Conservation (phyloP, 228 moss, liverwort and hornwort genomes). For the Sphagnum fallax region DNA sequence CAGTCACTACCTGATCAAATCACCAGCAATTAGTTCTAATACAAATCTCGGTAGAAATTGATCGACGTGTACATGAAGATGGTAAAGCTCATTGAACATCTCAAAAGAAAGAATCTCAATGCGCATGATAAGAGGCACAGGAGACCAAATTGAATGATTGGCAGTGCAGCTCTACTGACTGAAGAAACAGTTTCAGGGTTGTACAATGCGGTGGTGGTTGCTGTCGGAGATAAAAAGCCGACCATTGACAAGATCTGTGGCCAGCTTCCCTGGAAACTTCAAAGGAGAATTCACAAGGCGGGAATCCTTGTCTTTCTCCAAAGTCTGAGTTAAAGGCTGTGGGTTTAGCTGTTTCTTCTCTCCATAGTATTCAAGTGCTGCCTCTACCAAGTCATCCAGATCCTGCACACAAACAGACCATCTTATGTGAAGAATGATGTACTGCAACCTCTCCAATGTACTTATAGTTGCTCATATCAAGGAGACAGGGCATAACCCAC, state of each 20-base stretch:
- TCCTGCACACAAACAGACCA: conserved; percentile 38
- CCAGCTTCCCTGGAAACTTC: conserved; percentile 87
- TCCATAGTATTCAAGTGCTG: conserved; percentile 75
- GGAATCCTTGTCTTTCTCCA: conserved; percentile 78
- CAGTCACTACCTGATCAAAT: conserved; percentile 68
- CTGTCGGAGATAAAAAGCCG: conserved; percentile 97
- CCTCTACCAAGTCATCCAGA: conserved; percentile 77
- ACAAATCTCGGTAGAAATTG: too few species aligned
- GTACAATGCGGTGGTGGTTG: conserved; percentile 95
- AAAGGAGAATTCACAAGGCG: conserved; percentile 69
- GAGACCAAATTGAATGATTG: not conserved
- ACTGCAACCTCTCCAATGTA: not conserved
- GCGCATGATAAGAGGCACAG: not conserved
- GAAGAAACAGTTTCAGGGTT: not conserved
- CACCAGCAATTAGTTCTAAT: not conserved
- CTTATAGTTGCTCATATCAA: too few species aligned
- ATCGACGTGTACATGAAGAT: too few species aligned
- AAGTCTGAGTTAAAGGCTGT: conserved; percentile 55
- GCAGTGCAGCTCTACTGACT: too few species aligned
- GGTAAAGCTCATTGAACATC: too few species aligned
- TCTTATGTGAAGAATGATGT: not conserved
- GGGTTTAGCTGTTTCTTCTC: conserved; percentile 66
- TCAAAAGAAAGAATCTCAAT: not conserved
- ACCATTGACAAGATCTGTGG: conserved; percentile 84
- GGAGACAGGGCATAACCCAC: too few species aligned